Base-by-base conservation (phyloP, 192 early-diverging fungal genomes). In the Irineochytrium annulatum region DNA sequence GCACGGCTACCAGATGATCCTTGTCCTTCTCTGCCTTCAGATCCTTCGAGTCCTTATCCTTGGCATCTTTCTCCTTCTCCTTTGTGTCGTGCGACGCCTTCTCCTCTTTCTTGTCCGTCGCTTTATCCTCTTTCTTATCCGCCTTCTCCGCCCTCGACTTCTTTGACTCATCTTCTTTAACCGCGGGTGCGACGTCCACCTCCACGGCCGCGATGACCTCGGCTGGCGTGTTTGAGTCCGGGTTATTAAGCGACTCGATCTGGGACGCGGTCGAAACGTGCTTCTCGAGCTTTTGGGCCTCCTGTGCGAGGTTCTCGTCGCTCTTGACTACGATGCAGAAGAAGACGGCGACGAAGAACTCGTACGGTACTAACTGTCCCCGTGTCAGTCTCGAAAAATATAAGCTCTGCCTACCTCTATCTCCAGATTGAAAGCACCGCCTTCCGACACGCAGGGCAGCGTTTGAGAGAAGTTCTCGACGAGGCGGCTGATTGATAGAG, bases 341-440 rank as follows among this genome's bases (percentile, higher is more conserved):
- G 62, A 62, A 72, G 27, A 70, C 17, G 5, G 32, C 51, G 4
- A 56, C 61, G 35, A 71, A 72, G 14, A 70, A 14, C 52, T 77
- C 75, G 53, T 67, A 67, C 14, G 75, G 68, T 13, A 77, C 70
- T 17, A 77, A 6, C 70, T 77, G 17, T 30, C 29, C 55, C n/a
- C 11, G 1, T 2, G 20, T n/a, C 24, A 22, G 17, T 16, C 2
- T 34, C 13, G 34, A 35, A 3, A 33, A 26, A 1, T 13, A n/a
- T 5, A 53, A 16, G 35, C 4, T 24, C 37, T 27, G 8, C 1
- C 14, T 60, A 79, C 77, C 69, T 79, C 78, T 62, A 65, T 70
- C 52, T 80, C 78, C 22, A 80, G 63, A 52, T 80, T 80, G 58
- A 68, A 67, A 29, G 49, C 34, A 4, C 65, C 75, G 26, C 43